These are phyloP conservation scores for Puya raimondii DNA, from an alignment of 176 grass and related monocot genomes.

Conservation along the genomic window DNA sequence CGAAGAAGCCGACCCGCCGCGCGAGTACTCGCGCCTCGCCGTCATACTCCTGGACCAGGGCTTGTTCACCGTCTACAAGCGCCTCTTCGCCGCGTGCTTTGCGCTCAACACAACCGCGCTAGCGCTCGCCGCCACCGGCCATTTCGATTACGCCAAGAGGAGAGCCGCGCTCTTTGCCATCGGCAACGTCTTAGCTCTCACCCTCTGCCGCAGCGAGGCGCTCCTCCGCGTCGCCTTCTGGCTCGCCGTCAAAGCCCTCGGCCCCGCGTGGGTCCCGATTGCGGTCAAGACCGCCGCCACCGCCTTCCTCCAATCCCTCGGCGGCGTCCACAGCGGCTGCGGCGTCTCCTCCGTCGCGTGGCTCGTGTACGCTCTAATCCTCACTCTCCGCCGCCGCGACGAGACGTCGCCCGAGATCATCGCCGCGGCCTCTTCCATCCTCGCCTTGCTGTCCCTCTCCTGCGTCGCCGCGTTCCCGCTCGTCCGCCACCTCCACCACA, in stretches of 20 bases:
- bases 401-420: constrained; percentile 28
- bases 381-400: constrained; percentile 6
- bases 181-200: constrained; percentile 61
- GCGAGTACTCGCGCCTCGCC: constrained; percentile 28
- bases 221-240: constrained; percentile 49
- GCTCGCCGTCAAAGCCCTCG: constrained; percentile 40
- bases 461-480: constrained; percentile 62
- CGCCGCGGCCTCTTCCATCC: constrained; percentile 37
- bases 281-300: constrained; percentile 38
- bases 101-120: constrained; percentile 27
- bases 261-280: constrained; percentile 35
- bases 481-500: constrained; percentile 70
- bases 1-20: not conserved
- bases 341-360: constrained; percentile 54
- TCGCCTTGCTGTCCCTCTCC: constrained; percentile 36
- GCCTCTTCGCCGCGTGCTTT: constrained; percentile 39
- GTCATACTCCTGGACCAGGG: constrained; percentile 59
- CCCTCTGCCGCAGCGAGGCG: constrained; percentile 60
- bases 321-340: constrained; percentile 64
- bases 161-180: constrained; percentile 49
- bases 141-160: constrained; percentile 37
- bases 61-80: constrained; percentile 77
- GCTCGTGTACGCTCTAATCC: constrained; percentile 44
- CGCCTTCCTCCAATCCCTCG: constrained; percentile 51
- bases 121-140: constrained; percentile 24